These are phyloP conservation scores for Biancaea sappan DNA, from an alignment of 306 rosid genomes.

Conservation along the genomic window DNA sequence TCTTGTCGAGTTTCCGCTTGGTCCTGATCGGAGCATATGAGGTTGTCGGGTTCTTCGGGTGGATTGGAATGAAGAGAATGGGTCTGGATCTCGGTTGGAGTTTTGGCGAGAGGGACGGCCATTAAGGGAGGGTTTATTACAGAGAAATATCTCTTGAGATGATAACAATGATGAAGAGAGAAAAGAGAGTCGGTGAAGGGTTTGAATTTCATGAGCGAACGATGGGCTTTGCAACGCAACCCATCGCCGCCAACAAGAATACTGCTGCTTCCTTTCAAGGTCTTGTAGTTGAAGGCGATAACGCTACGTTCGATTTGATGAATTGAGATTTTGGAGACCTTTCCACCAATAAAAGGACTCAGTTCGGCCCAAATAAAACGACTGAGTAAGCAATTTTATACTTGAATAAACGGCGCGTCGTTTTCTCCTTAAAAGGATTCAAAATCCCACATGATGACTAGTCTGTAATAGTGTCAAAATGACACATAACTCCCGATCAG, in stretches of 20 bases:
- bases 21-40: slow-evolving; percentile 42
- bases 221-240: slow-evolving; percentile 35
- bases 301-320: neutral
- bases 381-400: neutral
- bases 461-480: too few species aligned
- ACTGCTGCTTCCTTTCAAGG: neutral
- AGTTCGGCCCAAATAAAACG: too few species aligned
- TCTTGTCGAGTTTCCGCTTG: slow-evolving; percentile 1
- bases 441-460: too few species aligned
- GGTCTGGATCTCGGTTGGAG: slow-evolving; percentile 24
- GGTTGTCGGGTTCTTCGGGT: slow-evolving; percentile 41
- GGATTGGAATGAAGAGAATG: slow-evolving; percentile 30
- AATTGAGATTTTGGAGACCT: neutral
- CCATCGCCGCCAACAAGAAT: slow-evolving; percentile 49
- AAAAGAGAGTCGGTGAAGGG: slow-evolving; percentile 26
- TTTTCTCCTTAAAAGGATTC: neutral
- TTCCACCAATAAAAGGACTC: neutral
- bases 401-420: neutral
- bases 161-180: neutral
- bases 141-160: slow-evolving; percentile 12
- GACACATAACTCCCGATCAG: too few species aligned
- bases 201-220: slow-evolving; percentile 63
- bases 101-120: slow-evolving; percentile 44
- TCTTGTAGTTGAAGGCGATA: neutral
- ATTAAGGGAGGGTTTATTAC: slow-evolving; percentile 35